Evolutionary conservation across 2,329 filamentous ascomycete species (phyloP).

Genomic region (Pseudocercospora crystallina): DNA sequence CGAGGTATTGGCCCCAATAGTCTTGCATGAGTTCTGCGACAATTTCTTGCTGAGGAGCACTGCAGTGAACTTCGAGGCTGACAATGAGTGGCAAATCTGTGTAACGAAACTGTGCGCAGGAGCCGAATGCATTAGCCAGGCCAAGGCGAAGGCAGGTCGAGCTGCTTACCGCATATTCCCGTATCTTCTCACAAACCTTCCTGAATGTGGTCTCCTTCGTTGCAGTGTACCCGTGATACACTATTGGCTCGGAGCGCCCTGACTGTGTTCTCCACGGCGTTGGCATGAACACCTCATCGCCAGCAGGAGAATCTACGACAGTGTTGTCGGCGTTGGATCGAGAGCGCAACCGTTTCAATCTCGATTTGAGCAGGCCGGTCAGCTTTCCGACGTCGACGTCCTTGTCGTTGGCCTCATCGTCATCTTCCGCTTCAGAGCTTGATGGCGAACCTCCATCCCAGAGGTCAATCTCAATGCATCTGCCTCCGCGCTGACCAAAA

Average conservation of each 20-base stretch:
- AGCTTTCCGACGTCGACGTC: slow-evolving; percentile 36
- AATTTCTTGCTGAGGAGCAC: slow-evolving; percentile 76
- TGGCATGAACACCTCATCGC: slow-evolving; percentile 23
- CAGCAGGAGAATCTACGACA: slow-evolving; percentile 12
- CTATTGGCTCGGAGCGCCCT: slow-evolving; percentile 31
- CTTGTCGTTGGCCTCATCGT: slow-evolving; percentile 25
- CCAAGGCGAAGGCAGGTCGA: slow-evolving; percentile 26
- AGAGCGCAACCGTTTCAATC: slow-evolving; percentile 28
- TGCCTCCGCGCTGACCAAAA: slow-evolving; percentile 62
- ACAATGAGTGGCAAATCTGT: slow-evolving; percentile 77
- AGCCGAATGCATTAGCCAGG: too few relatives aligned
- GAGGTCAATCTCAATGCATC: slow-evolving; percentile 93
- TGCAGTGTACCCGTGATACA: slow-evolving; percentile 63
- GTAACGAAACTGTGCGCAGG: too few relatives aligned
- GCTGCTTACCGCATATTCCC: slow-evolving; percentile 72
- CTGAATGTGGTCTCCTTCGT: slow-evolving; percentile 85
- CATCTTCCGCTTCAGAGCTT: slow-evolving; percentile 35
- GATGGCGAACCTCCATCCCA: slow-evolving; percentile 70
- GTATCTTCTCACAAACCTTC: slow-evolving; percentile 75
- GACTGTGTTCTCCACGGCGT: slow-evolving; percentile 31
- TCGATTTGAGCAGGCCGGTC: slow-evolving; percentile 29
- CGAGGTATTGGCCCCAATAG: slow-evolving; percentile 73
- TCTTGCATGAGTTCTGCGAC: slow-evolving; percentile 92
- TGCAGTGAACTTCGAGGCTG: slow-evolving; percentile 87
- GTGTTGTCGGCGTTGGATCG: slow-evolving; percentile 15